Evolutionary conservation across 139 green algal genomes (phyloP), one percentile per base, ranked within the genome.

Genomic region (Tetradesmus lagerheimii): DNA sequence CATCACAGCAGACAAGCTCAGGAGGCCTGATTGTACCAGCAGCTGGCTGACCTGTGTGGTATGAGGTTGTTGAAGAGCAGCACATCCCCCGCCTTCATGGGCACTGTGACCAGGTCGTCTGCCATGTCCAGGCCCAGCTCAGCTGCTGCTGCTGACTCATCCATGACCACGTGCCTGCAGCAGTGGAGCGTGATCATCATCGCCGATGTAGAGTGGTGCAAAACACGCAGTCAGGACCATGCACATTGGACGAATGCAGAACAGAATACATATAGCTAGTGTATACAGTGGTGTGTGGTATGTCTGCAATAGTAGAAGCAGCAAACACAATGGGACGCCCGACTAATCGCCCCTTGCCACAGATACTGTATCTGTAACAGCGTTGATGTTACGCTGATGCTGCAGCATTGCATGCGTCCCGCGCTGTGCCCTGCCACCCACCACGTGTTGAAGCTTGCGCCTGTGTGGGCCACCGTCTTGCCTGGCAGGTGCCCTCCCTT

Each of bases 1-100:
- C 15, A 9, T 9, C 5, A 1, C 47, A 62, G 5, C 47, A 20
- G 12, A 11, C 47, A 62, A 62, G 12, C 5, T 50, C 43, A 50
- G 5, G 12, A 62, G 47, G n/a, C n/a, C n/a, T n/a, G n/a, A n/a
- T n/a, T n/a, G n/a, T n/a, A n/a, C 47, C 47, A 62, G 47, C 47
- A 31, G 57, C 57, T n/a, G 57, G 23, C 45, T 27, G 2, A 88
- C 83, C 83, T 88, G 83, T 88, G 83, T 80, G 83, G 83, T n/a
- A 88, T 88, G 83, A 80, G 71, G 83, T 88, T 88, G 83, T 88
- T 88, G 64, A 88, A 88, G 27, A 88, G 83, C 83, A 88, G 83
- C 64, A 88, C 83, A 31, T 88, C 83, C 15, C 83, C 83, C 14
- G 37, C 83, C 25, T 38, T 62, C 62, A 88, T 88, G 37, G 75